Evolutionary conservation across 352 stramenopile genomes (phyloP), one percentile per base, ranked within the genome.

Genomic region (Pythium angustatum): DNA sequence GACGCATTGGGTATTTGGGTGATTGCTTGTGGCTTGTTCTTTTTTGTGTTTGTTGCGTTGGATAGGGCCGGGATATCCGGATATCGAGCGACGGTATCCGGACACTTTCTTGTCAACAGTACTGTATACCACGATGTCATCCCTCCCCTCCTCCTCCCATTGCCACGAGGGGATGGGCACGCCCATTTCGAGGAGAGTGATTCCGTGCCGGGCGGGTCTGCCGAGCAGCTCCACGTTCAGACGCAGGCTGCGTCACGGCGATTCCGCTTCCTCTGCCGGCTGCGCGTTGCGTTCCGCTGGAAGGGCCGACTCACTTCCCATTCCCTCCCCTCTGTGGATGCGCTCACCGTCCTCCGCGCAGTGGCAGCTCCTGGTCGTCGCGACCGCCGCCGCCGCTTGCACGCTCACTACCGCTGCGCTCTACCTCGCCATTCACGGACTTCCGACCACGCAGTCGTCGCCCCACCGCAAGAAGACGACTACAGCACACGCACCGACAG

Each of bases 381-480:
- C 62, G 45, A 69, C 66, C 64, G 64, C 83, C 44, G 73, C 69
- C 54, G 72, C 81, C 40, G 81, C 81, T 41, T 89, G 77, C 58
- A 78, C 81, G 27, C 63, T 92, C 68, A 90, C 83, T 9, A 78
- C 67, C 48, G 73, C 73, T 40, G 84, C 68, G 33, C 62, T 92
- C 63, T 58, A 85, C 22, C 45, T 87, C 30, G 62, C 85, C 30
- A 64, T 83, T 43, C 19, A 52, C 53, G 50, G 51, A 43, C 38
- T 62, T 27, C 48, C 52, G 3, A 27, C 33, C 36, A 50, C 62
- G 55, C 68, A 67, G 27, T 56, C 57, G 27, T 56, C 57, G 9
- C 49, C 48, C 34, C 62, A 43, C 40, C 45, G 40, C 8, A 45
- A 45, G 17, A 45, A 2, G 3, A 26, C 40, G 12, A 6, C 17